phyloP scores from a whole-genome alignment of 2,329 filamentous ascomycete genomes.

The Alternaria dauci region DNA sequence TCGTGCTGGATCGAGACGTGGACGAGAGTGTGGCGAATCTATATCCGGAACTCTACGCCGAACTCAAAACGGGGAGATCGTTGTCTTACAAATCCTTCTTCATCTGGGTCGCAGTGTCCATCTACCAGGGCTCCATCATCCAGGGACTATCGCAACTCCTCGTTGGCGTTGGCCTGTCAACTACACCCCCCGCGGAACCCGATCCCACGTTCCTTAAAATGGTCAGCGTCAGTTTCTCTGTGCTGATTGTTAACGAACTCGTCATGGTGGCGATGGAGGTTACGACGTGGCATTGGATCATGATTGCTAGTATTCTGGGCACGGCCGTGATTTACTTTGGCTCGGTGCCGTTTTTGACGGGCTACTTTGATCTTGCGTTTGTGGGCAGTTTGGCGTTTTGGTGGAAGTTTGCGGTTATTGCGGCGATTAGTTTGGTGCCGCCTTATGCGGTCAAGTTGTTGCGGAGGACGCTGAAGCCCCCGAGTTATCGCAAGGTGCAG shows the following conservation, averaged over 20 bases:
- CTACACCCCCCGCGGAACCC: conserved; percentile 1
- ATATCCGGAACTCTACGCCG: conserved; percentile 97
- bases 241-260: conserved; percentile 90
- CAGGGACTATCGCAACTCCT: conserved; percentile 93
- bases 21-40: conserved; percentile 92
- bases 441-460: conserved; percentile 89
- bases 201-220: conserved; percentile 61
- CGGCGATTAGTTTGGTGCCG: conserved; percentile 81
- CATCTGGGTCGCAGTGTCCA: conserved; percentile 91
- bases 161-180: conserved; percentile 66
- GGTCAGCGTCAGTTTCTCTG: conserved; percentile 91
- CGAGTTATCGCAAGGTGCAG: conserved; percentile 93
- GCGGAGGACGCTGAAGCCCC: conserved; percentile 83
- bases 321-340: conserved; percentile 83
- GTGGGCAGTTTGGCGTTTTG: conserved; percentile 81
- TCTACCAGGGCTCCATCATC: conserved; percentile 95
- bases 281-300: conserved; percentile 94
- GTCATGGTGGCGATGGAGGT: conserved; percentile 97
- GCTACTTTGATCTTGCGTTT: conserved; percentile 88
- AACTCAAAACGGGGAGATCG: conserved; percentile 86
- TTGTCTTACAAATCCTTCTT: conserved; percentile 95
- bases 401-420: conserved; percentile 86
- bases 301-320: conserved; percentile 84
- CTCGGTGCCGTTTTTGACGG: conserved; percentile 83
- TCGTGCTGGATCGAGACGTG: conserved; percentile 94